Percentiles rank a stretch among this genome's conserved stretches.
These are phyloP conservation scores for Aureobasidium sp. DNA, from an alignment of 2,329 filamentous ascomycete genomes.

Conservation along the genomic window DNA sequence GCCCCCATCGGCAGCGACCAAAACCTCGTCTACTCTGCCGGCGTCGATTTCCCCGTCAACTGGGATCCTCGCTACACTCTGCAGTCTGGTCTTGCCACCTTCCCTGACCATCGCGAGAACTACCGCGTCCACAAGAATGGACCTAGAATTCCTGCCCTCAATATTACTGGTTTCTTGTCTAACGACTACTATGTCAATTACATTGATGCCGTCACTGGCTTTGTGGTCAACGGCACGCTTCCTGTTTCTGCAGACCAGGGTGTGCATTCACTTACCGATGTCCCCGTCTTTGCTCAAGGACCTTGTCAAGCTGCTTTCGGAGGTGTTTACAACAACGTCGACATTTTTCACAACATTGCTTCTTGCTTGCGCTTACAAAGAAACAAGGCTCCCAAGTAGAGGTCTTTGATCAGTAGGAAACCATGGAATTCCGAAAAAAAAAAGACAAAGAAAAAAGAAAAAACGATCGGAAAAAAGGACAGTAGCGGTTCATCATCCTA, in stretches of 20 bases:
- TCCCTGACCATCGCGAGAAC: slow-evolving; percentile 69
- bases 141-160: slow-evolving; percentile 53
- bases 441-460: too few species aligned
- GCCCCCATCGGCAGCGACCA: slow-evolving; percentile 63
- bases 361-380: slow-evolving; percentile 51
- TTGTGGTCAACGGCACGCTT: slow-evolving; percentile 69
- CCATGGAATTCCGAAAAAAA: too few species aligned
- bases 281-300: slow-evolving; percentile 68
- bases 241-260: slow-evolving; percentile 56
- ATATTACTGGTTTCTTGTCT: slow-evolving; percentile 38
- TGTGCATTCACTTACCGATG: slow-evolving; percentile 70
- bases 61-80: slow-evolving; percentile 82
- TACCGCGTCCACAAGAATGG: slow-evolving; percentile 62
- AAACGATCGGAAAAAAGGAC: too few species aligned
- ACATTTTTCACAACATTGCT: slow-evolving; percentile 68
- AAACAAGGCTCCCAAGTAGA: neutral
- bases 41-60: slow-evolving; percentile 69
- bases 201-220: slow-evolving; percentile 56
- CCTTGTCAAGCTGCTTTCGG: slow-evolving; percentile 72
- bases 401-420: too few species aligned
- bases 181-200: slow-evolving; percentile 60
- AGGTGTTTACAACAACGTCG: slow-evolving; percentile 61
- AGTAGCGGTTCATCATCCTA: too few species aligned
- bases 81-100: slow-evolving; percentile 61
- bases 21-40: slow-evolving; percentile 57